Percentiles rank a stretch among this genome's conserved stretches.
phyloP scores from a whole-genome alignment of 306 rosid species.

The Arachis stenosperma region DNA sequence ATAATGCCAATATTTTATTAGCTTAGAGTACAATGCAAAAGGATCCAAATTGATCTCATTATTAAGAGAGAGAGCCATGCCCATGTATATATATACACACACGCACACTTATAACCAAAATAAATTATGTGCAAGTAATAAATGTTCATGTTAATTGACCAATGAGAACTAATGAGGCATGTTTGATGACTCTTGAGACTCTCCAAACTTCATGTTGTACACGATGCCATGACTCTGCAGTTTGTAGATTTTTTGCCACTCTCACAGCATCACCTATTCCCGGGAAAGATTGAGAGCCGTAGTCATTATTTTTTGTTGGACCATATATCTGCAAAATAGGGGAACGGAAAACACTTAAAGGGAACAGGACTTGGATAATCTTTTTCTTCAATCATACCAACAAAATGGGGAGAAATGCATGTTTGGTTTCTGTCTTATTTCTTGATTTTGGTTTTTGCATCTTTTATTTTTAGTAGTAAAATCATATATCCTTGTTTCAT shows the following conservation, averaged over 20 bases:
- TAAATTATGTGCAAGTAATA: constrained; percentile 1
- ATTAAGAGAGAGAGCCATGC: not conserved
- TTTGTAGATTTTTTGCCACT: constrained; percentile 47
- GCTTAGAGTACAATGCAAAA: not conserved
- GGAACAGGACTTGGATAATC: not conserved
- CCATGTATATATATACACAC: not conserved
- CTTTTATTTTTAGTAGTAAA: no score
- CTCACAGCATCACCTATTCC: constrained; percentile 60
- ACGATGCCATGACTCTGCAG: constrained; percentile 58
- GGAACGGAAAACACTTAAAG: not conserved
- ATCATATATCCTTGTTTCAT: no score
- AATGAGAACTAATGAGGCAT: constrained; percentile 54
- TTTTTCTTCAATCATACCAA: not conserved
- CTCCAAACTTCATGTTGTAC: constrained; percentile 76
- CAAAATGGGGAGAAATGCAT: not conserved
- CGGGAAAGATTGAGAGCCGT: constrained; percentile 67
- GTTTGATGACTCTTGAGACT: constrained; percentile 67
- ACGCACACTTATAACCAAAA: not conserved
- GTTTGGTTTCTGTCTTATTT: no score
- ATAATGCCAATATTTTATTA: no score
- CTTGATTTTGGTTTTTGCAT: no score
- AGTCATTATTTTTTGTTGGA: constrained; percentile 61
- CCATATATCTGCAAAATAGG: constrained; percentile 60
- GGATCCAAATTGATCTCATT: not conserved
- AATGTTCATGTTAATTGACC: constrained; percentile 57